A percentile compares a stretch with the other conserved stretches of the same genome.
phyloP scores from a whole-genome alignment of 2,329 filamentous ascomycete genomes.

The Colletotrichum somersetense region DNA sequence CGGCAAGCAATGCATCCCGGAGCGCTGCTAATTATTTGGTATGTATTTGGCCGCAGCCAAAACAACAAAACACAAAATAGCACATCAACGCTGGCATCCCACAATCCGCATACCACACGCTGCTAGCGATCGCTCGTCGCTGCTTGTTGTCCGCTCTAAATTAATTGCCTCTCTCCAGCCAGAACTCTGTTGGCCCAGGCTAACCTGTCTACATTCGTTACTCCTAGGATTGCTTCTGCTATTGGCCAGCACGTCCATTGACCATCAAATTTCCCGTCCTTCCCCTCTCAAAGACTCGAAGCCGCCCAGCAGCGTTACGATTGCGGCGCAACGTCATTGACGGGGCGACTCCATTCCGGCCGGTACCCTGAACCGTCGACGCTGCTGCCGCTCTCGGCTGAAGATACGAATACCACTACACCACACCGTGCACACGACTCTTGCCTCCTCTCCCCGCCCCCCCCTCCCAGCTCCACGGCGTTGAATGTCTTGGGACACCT shows the following conservation, averaged over 20 bases:
- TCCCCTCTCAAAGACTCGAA: not conserved
- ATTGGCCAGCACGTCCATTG: conserved; percentile 24
- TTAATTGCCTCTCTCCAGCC: not conserved
- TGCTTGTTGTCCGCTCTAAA: conserved; percentile 11
- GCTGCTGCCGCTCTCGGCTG: conserved; percentile 1
- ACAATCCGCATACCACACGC: not conserved
- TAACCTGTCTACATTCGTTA: not conserved
- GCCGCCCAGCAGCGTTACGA: conserved; percentile 1
- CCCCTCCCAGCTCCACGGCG: conserved; percentile 21
- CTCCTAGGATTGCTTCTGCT: conserved; percentile 32
- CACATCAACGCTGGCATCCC: conserved; percentile 28
- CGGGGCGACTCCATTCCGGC: conserved; percentile 40
- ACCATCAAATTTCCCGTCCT: conserved; percentile 30
- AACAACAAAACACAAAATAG: not conserved
- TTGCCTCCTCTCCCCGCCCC: not conserved
- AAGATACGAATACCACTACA: not conserved
- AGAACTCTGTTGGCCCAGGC: not conserved
- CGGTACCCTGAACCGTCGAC: conserved; percentile 25
- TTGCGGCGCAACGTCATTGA: conserved; percentile 39
- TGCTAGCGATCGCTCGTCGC: not conserved
- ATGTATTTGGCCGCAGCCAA: not conserved
- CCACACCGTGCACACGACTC: conserved; percentile 24
- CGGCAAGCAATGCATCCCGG: conserved; percentile 17
- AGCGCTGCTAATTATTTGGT: no score
- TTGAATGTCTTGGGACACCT: conserved; percentile 25